Evolutionary conservation across 441 rosid species (phyloP).

Genomic region (Erysimum cheiri): DNA sequence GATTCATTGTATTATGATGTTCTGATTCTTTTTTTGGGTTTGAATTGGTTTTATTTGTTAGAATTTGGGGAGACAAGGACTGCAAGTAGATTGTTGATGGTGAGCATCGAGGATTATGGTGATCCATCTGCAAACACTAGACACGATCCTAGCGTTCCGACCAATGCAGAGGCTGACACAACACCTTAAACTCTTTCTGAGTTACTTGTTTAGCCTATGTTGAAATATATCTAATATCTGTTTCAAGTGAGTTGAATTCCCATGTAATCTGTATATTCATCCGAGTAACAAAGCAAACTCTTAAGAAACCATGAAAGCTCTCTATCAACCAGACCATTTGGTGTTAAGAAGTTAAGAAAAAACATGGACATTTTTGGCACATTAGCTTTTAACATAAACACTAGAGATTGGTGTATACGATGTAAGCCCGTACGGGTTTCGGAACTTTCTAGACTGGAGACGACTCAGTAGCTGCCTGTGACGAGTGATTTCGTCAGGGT

Average conservation of each 20-base stretch:
- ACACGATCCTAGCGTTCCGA: constrained; percentile 41
- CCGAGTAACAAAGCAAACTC: constrained; percentile 15
- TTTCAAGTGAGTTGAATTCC: not conserved
- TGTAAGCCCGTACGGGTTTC: not conserved
- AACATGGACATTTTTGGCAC: constrained; percentile 5
- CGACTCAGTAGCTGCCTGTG: constrained; percentile 40
- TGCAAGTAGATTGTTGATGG: constrained; percentile 23
- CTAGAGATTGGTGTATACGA: not conserved
- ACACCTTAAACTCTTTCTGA: constrained; percentile 25
- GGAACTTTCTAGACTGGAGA: not conserved
- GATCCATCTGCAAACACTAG: constrained; percentile 44
- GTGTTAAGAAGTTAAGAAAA: not conserved
- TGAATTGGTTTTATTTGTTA: constrained; percentile 22
- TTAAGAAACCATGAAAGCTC: not conserved
- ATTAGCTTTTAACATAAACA: constrained; percentile 21
- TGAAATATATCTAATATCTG: not conserved
- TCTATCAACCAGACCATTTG: constrained; percentile 13
- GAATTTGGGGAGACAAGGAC: constrained; percentile 15
- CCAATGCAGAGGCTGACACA: constrained; percentile 26
- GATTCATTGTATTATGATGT: not conserved
- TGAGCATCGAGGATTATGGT: constrained; percentile 38
- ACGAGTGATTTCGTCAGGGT: constrained; percentile 51
- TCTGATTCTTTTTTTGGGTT: constrained; percentile 1
- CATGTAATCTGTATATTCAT: constrained; percentile 8
- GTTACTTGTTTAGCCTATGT: constrained; percentile 8